phyloP scores from a whole-genome alignment of 768 basidiomycete genomes.

The Psilocybe cyanescens region DNA sequence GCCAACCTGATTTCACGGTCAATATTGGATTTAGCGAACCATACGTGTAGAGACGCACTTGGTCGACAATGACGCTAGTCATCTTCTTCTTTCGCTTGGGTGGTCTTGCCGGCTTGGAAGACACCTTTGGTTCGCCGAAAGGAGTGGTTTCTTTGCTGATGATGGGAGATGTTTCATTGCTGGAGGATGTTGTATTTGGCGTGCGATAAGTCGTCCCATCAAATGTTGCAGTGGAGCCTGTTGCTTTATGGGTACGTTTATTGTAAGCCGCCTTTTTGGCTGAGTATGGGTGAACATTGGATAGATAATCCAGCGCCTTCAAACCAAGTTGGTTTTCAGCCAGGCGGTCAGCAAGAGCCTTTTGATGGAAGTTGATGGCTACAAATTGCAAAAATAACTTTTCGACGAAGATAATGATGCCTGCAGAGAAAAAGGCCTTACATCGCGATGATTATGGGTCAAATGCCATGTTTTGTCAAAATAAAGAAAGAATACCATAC shows the following conservation, averaged over 20 bases:
- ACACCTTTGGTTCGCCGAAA: constrained; percentile 1
- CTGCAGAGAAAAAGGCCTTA: constrained; percentile 45
- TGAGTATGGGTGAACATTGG: constrained; percentile 57
- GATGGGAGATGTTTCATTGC: constrained; percentile 12
- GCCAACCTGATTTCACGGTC: constrained; percentile 40
- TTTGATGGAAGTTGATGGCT: constrained; percentile 81
- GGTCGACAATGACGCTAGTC: constrained; percentile 72
- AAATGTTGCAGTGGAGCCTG: constrained; percentile 40
- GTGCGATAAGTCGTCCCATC: constrained; percentile 22
- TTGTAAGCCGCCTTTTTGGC: constrained; percentile 40
- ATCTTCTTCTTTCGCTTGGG: constrained; percentile 45
- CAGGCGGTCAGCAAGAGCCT: constrained; percentile 74
- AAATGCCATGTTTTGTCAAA: background rate
- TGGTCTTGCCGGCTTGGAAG: constrained; percentile 15
- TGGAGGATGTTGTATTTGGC: constrained; percentile 9
- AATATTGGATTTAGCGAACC: background rate
- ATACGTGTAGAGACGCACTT: constrained; percentile 36
- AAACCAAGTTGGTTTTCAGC: constrained; percentile 72
- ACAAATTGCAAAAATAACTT: constrained; percentile 72
- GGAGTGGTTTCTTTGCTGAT: constrained; percentile 10
- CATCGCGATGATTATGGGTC: background rate
- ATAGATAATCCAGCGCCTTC: constrained; percentile 71
- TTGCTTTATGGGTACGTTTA: constrained; percentile 51
- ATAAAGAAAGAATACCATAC: constrained; percentile 31
- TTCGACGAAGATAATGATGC: constrained; percentile 46